Conservation (phyloP, 2,329 filamentous ascomycete genomes). For the Trichoderma atrobrunneum region DNA sequence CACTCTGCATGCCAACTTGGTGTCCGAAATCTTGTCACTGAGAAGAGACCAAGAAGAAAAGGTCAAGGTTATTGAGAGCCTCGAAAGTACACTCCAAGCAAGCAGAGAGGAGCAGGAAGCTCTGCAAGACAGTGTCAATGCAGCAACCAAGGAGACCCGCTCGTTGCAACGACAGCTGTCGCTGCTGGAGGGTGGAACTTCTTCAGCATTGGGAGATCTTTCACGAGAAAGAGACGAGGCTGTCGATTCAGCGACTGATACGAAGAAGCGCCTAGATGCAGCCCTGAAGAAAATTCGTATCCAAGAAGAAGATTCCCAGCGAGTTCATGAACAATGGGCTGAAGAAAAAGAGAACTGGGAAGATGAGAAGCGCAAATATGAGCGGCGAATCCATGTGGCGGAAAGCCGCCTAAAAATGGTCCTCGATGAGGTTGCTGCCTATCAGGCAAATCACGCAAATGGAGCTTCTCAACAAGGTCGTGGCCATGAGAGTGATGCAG, state of each 20-base stretch:
- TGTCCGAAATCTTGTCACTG: slow-evolving; percentile 87
- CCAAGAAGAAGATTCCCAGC: slow-evolving; percentile 80
- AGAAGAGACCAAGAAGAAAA: slow-evolving; percentile 90
- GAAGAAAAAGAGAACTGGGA: slow-evolving; percentile 84
- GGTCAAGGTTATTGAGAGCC: slow-evolving; percentile 75
- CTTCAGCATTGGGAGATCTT: slow-evolving; percentile 79
- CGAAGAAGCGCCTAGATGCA: slow-evolving; percentile 72
- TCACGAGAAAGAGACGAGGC: slow-evolving; percentile 83
- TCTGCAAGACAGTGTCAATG: slow-evolving; percentile 59
- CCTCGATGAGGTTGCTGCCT: slow-evolving; percentile 78
- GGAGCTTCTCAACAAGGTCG: slow-evolving; percentile 34
- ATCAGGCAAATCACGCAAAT: slow-evolving; percentile 55
- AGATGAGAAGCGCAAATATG: slow-evolving; percentile 74
- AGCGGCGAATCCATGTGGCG: slow-evolving; percentile 84
- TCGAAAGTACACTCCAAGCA: slow-evolving; percentile 72
- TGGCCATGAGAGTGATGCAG: slow-evolving; percentile 55
- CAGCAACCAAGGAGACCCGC: slow-evolving; percentile 70
- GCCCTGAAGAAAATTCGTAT: slow-evolving; percentile 73
- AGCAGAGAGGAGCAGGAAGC: slow-evolving; percentile 72
- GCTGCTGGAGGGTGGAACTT: slow-evolving; percentile 81
- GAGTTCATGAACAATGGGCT: slow-evolving; percentile 76
- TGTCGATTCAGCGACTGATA: slow-evolving; percentile 67
- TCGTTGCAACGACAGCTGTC: slow-evolving; percentile 82
- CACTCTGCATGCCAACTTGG: slow-evolving; percentile 87
- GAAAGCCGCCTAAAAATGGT: slow-evolving; percentile 82